Evolutionary conservation across 768 basidiomycete species (phyloP), one percentile per base, ranked within the genome.

Genomic region (Rhizopogon vulgaris): DNA sequence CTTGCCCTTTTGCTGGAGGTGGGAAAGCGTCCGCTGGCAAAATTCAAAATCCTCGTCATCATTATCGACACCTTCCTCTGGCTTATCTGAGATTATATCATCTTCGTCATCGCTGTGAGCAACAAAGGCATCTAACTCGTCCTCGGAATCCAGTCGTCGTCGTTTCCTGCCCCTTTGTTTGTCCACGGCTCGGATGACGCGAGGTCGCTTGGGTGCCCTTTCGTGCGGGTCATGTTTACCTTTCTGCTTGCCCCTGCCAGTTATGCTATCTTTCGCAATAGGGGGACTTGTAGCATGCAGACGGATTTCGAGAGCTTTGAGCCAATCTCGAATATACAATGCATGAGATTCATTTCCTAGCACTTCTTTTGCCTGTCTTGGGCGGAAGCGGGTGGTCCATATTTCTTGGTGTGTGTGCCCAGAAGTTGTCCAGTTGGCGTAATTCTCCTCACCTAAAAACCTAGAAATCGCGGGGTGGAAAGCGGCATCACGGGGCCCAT

Each of bases 301-400:
- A n/a, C 79, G 78, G 22, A 92, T 59, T 55, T 81, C 79, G 11
- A 90, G 76, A n/a, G 86, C 82, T 24, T 68, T 67, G 43, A 94
- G 73, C 92, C 92, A 94, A 47, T 87, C 80, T 37, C 86, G 79
- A 50, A 94, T 72, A 66, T 85, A 89, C 25, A 73, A 58, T 1
- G 91, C 85, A 45, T 80, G 78, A 8, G 67, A 63, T 63, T 89
- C 83, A 61, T 93, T 94, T 6, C 90, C 90, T 1, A 95, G 72
- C 3, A 93, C 82, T 54, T 94, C 80, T 22, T 78, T 76, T 11
- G 90, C 90, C 38, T 76, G 71, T 48, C 75, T 76, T 24, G 93
- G 93, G 17, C 79, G 81, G 79, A 87, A 94, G 59, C 79, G 85
- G 41, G 85, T 80, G 17, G 77, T 69, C 90, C 92, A 94, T 11